These are phyloP conservation scores for Fomitopsis palustris DNA, from an alignment of 1,284 basidiomycete species.

Conservation along the genomic window DNA sequence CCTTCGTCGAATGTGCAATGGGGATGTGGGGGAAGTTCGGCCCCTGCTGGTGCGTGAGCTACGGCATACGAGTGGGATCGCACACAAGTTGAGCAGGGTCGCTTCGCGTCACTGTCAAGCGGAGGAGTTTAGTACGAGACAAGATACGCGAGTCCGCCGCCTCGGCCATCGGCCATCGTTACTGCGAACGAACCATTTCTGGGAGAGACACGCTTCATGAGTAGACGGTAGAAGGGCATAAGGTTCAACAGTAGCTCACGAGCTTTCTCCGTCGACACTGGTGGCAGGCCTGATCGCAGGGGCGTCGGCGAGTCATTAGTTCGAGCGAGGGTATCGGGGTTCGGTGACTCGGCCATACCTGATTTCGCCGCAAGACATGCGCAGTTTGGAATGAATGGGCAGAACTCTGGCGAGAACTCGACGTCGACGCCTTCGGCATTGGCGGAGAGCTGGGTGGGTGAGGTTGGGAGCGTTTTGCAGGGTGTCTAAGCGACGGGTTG, in stretches of 20 bases:
- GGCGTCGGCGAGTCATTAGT: neutral
- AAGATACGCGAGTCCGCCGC: no score
- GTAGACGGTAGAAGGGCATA: neutral
- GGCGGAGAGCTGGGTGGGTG: neutral
- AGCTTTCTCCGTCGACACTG: slow-evolving; percentile 71
- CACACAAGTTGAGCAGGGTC: slow-evolving; percentile 65
- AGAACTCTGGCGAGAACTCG: slow-evolving; percentile 4
- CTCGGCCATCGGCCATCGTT: slow-evolving; percentile 24
- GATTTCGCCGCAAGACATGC: slow-evolving; percentile 20
- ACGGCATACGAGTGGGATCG: slow-evolving; percentile 63
- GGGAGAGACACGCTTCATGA: neutral
- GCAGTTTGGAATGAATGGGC: slow-evolving; percentile 13
- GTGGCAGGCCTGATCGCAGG: slow-evolving; percentile 30
- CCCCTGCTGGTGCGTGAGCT: slow-evolving; percentile 52
- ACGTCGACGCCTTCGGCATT: slow-evolving; percentile 17
- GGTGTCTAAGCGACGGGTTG: neutral
- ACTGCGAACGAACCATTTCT: slow-evolving; percentile 29
- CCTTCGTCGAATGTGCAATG: slow-evolving; percentile 71
- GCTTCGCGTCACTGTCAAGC: slow-evolving; percentile 36
- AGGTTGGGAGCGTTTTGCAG: neutral
- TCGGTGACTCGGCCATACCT: slow-evolving; percentile 10
- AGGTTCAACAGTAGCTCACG: slow-evolving; percentile 38
- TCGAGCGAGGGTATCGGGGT: neutral
- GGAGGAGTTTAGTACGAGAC: neutral
- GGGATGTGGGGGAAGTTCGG: slow-evolving; percentile 46